Percentiles rank a stretch among this genome's conserved stretches.
Evolutionary conservation across 1,139 yeast genomes (phyloP).

Genomic region (Blastobotrys arbuscula): DNA sequence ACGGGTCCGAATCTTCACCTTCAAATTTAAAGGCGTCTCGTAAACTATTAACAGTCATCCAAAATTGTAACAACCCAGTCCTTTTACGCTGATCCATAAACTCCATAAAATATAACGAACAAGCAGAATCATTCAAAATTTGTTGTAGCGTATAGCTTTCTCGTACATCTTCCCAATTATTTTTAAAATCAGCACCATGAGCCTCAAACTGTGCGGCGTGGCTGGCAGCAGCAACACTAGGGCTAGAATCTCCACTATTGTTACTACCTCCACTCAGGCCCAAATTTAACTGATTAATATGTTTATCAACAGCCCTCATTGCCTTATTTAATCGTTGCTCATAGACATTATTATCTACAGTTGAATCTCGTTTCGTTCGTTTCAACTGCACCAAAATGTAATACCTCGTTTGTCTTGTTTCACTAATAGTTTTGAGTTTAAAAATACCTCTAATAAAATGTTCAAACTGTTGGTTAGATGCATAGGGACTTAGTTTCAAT

Average conservation of each 20-base stretch:
- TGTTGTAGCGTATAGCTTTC: conserved; percentile 38
- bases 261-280: too few relatives aligned
- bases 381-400: conserved; percentile 40
- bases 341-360: conserved; percentile 21
- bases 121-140: conserved; percentile 43
- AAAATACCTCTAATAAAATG: conserved; percentile 39
- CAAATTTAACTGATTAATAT: conserved; percentile 27
- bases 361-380: conserved; percentile 20
- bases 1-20: conserved; percentile 24
- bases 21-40: conserved; percentile 60
- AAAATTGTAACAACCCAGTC: conserved; percentile 48
- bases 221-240: not conserved
- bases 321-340: conserved; percentile 29
- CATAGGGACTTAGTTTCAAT: conserved; percentile 29
- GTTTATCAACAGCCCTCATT: conserved; percentile 25
- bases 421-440: conserved; percentile 34
- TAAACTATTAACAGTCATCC: conserved; percentile 61
- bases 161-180: conserved; percentile 1
- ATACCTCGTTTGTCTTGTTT: conserved; percentile 42
- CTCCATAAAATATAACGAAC: conserved; percentile 48
- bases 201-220: not conserved
- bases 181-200: too few relatives aligned
- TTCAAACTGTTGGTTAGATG: conserved; percentile 39
- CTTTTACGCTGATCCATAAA: conserved; percentile 49
- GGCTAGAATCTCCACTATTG: conserved; percentile 4